Conservation (phyloP, 768 basidiomycete species). For the Russula sp. region DNA sequence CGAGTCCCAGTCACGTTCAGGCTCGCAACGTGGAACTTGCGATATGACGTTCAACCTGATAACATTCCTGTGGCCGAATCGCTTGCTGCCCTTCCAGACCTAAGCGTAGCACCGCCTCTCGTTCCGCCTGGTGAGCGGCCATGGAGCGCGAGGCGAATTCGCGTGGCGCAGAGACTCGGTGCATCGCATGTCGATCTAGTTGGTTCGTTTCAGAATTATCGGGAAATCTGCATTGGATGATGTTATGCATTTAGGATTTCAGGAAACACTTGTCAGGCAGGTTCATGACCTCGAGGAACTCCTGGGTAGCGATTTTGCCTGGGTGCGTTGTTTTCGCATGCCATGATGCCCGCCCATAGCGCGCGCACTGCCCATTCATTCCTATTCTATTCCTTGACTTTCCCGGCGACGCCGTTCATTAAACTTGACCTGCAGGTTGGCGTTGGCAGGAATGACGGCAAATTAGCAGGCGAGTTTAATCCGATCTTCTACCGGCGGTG, state of each 20-base stretch:
- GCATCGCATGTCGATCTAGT: slow-evolving; percentile 43
- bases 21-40: slow-evolving; percentile 51
- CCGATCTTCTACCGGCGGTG: slow-evolving; percentile 56
- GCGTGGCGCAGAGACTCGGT: slow-evolving; percentile 47
- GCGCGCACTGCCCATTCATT: background rate
- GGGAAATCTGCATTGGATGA: background rate
- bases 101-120: slow-evolving; percentile 40
- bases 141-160: slow-evolving; percentile 52
- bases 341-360: background rate
- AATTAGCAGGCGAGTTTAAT: slow-evolving; percentile 53
- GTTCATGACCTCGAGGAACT: slow-evolving; percentile 54
- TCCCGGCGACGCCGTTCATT: background rate
- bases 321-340: slow-evolving; percentile 40
- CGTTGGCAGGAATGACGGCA: slow-evolving; percentile 61
- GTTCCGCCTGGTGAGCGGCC: slow-evolving; percentile 45
- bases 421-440: slow-evolving; percentile 45
- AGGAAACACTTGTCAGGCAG: slow-evolving; percentile 55
- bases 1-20: slow-evolving; percentile 4
- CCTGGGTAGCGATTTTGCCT: slow-evolving; percentile 53
- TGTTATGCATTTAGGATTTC: slow-evolving; percentile 41
- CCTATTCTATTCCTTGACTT: background rate
- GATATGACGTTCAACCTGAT: slow-evolving; percentile 53
- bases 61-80: slow-evolving; percentile 49
- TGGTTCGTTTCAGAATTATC: slow-evolving; percentile 34
- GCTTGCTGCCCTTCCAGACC: slow-evolving; percentile 44